Conservation (phyloP, 257 asterid genomes). For the Prunella vulgaris region DNA sequence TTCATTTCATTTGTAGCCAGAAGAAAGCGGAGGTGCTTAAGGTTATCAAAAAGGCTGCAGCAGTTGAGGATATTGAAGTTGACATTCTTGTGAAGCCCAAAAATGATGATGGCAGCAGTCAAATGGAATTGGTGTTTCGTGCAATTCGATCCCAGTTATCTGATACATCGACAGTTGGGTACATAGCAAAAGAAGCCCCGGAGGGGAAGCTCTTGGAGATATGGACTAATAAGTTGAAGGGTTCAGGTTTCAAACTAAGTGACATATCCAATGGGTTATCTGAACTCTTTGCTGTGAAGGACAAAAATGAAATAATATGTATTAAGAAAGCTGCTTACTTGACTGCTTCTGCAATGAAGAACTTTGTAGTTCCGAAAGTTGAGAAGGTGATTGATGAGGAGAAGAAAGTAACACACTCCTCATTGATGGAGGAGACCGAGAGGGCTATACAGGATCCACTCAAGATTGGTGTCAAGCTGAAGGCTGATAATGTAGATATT, state of each 20-base stretch:
- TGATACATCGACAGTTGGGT: slow-evolving; percentile 38
- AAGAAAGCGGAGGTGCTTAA: slow-evolving; percentile 57
- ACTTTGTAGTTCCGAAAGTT: slow-evolving; percentile 60
- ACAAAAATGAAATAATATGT: slow-evolving; percentile 44
- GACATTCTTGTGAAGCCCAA: slow-evolving; percentile 49
- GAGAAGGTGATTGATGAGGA: slow-evolving; percentile 67
- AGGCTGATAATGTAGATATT: slow-evolving; percentile 73
- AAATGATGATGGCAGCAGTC: slow-evolving; percentile 44
- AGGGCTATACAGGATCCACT: slow-evolving; percentile 61
- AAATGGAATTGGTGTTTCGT: slow-evolving; percentile 41
- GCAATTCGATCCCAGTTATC: slow-evolving; percentile 30
- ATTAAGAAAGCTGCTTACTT: slow-evolving; percentile 63
- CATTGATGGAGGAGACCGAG: slow-evolving; percentile 69
- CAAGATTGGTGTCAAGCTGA: slow-evolving; percentile 59
- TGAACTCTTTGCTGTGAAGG: slow-evolving; percentile 61
- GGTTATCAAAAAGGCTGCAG: slow-evolving; percentile 44
- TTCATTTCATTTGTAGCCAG: slow-evolving; percentile 53
- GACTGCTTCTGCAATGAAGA: slow-evolving; percentile 56
- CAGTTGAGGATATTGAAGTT: slow-evolving; percentile 35
- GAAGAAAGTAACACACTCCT: slow-evolving; percentile 60
- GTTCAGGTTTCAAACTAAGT: slow-evolving; percentile 34
- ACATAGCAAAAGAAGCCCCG: slow-evolving; percentile 53
- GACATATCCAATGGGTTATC: slow-evolving; percentile 60
- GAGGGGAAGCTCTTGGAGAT: slow-evolving; percentile 56
- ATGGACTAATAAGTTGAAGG: slow-evolving; percentile 56